Base-by-base conservation (phyloP, 768 basidiomycete species). In the Termitomyces heimii region DNA sequence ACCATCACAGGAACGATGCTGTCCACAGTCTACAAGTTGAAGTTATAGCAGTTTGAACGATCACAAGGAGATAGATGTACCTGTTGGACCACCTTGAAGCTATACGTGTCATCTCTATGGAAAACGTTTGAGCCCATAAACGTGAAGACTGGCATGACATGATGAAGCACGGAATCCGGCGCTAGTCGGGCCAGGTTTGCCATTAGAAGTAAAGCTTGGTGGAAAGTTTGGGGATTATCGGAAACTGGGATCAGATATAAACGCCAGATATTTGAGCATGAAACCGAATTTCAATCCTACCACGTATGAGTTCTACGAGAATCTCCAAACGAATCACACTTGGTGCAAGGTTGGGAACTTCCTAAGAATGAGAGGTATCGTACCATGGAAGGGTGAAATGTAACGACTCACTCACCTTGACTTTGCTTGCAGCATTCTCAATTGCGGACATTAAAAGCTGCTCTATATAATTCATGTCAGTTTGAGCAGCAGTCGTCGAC, bases 61-160 rank as follows among this genome's bases (percentile, higher is more conserved):
- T 26, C 31, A 55, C 37, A 43, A 24, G 2, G 49, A 73, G 28
- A 18, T 2, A 46, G 10, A 32, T 47, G 48, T 54, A 92, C 94
- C 79, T 89, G 90, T 68, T 98, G 94, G 2, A 98, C 92, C 9
- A 98, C 94, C 37, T 85, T 84, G 77, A 97, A 96, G 66, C 91
- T 95, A 72, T 96, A 95, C 0, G 89, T 83, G 67, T 99, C 97
- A 62, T 99, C 97, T 47, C 94, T 82, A 66, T 97, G 96, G 76
- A 98, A 92, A 18, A 98, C 87, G 60, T 93, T 95, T n/a, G 95
- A 92, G 20, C 97, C 96, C 93, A 98, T 98, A 74, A 98, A 98
- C 0, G 95, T 98, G 76, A 99, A 98, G 45, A 99, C 86, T 4
- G 97, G 96, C 92, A 99, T 97, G 51, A 98, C 82, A 63, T 96